A percentile compares a stretch with the other conserved stretches of the same genome.
These are phyloP conservation scores for Incumbomyces delicatus DNA, from an alignment of 2,329 filamentous ascomycete species.

Conservation along the genomic window DNA sequence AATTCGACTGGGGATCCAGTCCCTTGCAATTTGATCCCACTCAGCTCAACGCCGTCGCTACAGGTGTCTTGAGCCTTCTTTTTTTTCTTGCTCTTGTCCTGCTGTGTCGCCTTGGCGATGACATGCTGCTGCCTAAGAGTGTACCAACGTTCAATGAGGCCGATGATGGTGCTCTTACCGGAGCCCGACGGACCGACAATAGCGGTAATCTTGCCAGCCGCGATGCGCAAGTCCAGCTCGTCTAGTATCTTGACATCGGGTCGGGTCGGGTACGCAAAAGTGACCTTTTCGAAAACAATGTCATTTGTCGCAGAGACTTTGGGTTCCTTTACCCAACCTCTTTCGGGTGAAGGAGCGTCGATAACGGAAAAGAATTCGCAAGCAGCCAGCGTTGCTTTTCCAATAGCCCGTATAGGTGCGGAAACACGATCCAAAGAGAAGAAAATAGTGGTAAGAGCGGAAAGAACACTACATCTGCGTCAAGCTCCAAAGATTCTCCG, in stretches of 20 bases:
- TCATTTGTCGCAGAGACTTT: no score
- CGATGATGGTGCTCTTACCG: slow-evolving; percentile 86
- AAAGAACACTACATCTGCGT: slow-evolving; percentile 23
- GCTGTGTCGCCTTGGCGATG: slow-evolving; percentile 71
- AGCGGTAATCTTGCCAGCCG: slow-evolving; percentile 39
- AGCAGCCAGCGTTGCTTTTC: slow-evolving; percentile 34
- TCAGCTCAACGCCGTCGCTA: no score
- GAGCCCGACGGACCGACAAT: slow-evolving; percentile 85
- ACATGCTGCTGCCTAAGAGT: no score
- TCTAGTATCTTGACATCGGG: slow-evolving; percentile 63
- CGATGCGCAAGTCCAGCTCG: slow-evolving; percentile 50
- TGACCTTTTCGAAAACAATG: no score
- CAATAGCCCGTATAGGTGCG: slow-evolving; percentile 33
- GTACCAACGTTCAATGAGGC: slow-evolving; percentile 85
- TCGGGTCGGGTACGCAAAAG: background rate
- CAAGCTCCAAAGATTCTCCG: slow-evolving; percentile 23
- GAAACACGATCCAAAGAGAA: slow-evolving; percentile 16
- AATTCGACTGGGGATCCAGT: no score
- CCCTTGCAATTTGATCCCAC: no score
- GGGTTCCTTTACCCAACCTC: no score
- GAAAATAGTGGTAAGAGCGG: slow-evolving; percentile 15
- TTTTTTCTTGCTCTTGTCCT: slow-evolving; percentile 73
- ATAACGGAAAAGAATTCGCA: slow-evolving; percentile 69
- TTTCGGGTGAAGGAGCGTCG: slow-evolving; percentile 75
- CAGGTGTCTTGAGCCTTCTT: no score